A percentile compares a stretch with the other conserved stretches of the same genome.
Conservation (phyloP, 1,284 basidiomycete genomes). For the Cutaneotrichosporon sp. region DNA sequence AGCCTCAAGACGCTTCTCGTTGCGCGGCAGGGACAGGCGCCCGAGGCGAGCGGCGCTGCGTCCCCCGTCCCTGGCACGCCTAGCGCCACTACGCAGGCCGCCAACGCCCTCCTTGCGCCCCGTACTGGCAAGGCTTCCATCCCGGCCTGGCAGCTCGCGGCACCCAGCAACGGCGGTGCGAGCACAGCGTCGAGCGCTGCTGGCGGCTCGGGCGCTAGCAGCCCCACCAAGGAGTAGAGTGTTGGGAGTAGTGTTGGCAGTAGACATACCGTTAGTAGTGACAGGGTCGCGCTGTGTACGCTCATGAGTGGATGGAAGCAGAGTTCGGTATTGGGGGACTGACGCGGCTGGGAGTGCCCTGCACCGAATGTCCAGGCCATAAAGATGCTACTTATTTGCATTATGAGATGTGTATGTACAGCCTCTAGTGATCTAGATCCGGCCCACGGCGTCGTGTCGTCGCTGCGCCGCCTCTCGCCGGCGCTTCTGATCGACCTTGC, state of each 20-base stretch:
- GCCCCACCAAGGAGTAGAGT: conserved; percentile 24
- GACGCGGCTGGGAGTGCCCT: background rate
- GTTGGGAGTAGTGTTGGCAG: background rate
- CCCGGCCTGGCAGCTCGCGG: conserved; percentile 76
- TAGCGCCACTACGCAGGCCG: conserved; percentile 33
- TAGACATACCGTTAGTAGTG: background rate
- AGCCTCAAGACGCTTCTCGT: conserved; percentile 88
- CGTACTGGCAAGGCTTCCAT: conserved; percentile 63
- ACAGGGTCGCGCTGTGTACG: no score
- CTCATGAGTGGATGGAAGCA: background rate
- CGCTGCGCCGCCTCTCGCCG: background rate
- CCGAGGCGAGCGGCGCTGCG: conserved; percentile 9
- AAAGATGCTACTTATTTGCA: background rate
- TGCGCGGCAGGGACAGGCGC: conserved; percentile 60
- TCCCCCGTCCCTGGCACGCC: conserved; percentile 8
- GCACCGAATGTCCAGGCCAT: background rate
- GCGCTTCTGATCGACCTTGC: background rate
- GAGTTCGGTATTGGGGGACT: background rate
- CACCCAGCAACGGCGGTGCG: conserved; percentile 35
- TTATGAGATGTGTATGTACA: background rate
- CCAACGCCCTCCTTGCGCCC: conserved; percentile 44
- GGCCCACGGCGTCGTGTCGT: background rate
- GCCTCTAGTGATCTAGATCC: background rate
- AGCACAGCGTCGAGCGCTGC: conserved; percentile 14
- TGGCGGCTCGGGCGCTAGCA: conserved; percentile 19